Evolutionary conservation across 73 alveolate genomes (phyloP).

Genomic region (Tetrahymena malaccensis): DNA sequence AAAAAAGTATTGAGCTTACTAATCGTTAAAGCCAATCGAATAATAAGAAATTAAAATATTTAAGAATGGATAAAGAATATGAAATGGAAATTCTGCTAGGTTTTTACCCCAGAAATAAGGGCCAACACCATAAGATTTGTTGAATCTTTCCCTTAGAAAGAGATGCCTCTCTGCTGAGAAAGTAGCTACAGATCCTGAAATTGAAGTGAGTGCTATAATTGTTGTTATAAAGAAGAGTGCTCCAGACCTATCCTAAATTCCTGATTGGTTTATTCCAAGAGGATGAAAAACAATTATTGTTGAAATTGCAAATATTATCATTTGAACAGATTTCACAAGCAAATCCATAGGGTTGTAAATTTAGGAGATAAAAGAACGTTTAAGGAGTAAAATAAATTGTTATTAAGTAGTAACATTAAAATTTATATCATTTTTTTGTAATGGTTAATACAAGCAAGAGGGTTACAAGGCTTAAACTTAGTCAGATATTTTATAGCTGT

Average conservation of each 20-base stretch:
- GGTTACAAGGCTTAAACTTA: conserved; percentile 6
- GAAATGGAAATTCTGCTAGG: conserved; percentile 51
- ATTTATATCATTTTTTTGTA: conserved; percentile 2
- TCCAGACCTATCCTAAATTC: conserved; percentile 34
- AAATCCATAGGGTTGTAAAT: conserved; percentile 44
- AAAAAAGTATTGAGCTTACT: conserved; percentile 2
- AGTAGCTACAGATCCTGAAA: conserved; percentile 26
- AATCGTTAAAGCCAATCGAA: conserved; percentile 25
- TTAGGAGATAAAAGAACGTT: conserved; percentile 19
- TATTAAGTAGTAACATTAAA: conserved; percentile 7
- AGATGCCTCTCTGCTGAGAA: conserved; percentile 51
- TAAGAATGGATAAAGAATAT: conserved; percentile 11
- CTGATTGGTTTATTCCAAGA: conserved; percentile 13
- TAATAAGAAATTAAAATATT: conserved; percentile 7
- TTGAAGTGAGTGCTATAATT: conserved; percentile 7
- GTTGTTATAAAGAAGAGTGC: conserved; percentile 29
- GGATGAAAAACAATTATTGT: conserved; percentile 37
- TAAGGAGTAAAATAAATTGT: conserved; percentile 3
- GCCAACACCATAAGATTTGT: conserved; percentile 40
- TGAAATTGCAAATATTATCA: conserved; percentile 31
- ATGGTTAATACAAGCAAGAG: not conserved
- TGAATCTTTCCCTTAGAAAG: conserved; percentile 57
- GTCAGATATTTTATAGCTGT: not conserved
- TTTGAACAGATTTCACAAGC: conserved; percentile 28
- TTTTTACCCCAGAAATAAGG: conserved; percentile 51